phyloP scores from a whole-genome alignment of 1,284 basidiomycete genomes.

The Marasmius tenuissimus region DNA sequence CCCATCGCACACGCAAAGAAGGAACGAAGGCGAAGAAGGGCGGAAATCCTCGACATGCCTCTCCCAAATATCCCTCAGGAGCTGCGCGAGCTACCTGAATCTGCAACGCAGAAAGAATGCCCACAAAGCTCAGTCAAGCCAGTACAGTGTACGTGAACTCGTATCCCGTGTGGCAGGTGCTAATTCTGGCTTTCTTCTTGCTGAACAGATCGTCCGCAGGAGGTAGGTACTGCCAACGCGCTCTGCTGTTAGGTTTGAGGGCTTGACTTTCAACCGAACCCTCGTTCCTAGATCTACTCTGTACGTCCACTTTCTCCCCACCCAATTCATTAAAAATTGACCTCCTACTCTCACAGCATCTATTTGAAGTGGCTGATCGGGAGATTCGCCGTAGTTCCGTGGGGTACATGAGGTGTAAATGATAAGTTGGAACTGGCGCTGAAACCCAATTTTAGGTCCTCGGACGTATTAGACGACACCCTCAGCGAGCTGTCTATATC shows the following conservation, averaged over 20 bases:
- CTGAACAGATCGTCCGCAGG: not conserved
- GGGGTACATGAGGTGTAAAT: not conserved
- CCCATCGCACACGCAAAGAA: not conserved
- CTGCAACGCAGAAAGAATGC: not conserved
- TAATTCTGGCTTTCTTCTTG: not conserved
- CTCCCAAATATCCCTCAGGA: not conserved
- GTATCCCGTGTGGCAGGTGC: not conserved
- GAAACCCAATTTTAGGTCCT: not conserved
- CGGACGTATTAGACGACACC: not conserved
- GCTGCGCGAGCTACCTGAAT: not conserved
- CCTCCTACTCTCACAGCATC: not conserved
- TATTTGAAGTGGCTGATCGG: not conserved
- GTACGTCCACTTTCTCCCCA: not conserved
- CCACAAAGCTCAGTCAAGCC: not conserved
- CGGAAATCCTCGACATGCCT: not conserved
- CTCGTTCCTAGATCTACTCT: not conserved
- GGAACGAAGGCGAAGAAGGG: not conserved
- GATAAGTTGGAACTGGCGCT: not conserved
- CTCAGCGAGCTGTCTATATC: not conserved
- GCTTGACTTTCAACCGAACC: not conserved
- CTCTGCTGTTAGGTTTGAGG: not conserved
- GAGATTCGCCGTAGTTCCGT: not conserved
- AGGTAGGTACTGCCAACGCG: not conserved
- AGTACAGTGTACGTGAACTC: not conserved
- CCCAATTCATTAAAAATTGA: not conserved